A percentile compares a stretch with the other conserved stretches of the same genome.
Evolutionary conservation across 2,329 filamentous ascomycete genomes (phyloP).

Genomic region (Colletotrichum tanaceti): DNA sequence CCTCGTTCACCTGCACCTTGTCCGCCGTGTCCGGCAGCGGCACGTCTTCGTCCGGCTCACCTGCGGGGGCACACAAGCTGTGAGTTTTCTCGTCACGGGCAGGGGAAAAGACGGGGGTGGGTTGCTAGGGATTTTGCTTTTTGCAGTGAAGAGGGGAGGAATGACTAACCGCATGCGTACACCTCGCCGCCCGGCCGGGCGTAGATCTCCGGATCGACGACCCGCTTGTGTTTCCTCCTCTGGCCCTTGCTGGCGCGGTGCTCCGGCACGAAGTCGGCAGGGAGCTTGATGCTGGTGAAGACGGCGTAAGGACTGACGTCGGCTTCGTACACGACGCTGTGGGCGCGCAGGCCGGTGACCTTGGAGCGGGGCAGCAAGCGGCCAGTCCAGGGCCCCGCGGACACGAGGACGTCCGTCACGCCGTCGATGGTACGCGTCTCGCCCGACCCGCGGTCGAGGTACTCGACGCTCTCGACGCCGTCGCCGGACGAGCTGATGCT

Average conservation of each 20-base stretch:
- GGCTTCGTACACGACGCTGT: slow-evolving; percentile 73
- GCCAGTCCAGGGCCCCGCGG: slow-evolving; percentile 73
- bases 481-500: slow-evolving; percentile 68
- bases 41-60: slow-evolving; percentile 80
- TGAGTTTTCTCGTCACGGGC: not conserved
- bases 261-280: slow-evolving; percentile 68
- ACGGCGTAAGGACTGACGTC: slow-evolving; percentile 79
- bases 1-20: slow-evolving; percentile 78
- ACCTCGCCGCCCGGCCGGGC: slow-evolving; percentile 88
- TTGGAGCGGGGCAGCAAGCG: slow-evolving; percentile 67
- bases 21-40: slow-evolving; percentile 82
- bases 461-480: slow-evolving; percentile 71
- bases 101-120: not conserved
- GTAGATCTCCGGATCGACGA: slow-evolving; percentile 92
- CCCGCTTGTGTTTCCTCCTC: slow-evolving; percentile 66
- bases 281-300: slow-evolving; percentile 87
- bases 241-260: slow-evolving; percentile 61
- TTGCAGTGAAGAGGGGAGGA: slow-evolving; percentile 19
- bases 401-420: slow-evolving; percentile 66
- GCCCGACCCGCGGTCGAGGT: slow-evolving; percentile 61
- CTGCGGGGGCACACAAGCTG: slow-evolving; percentile 47
- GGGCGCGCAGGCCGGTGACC: slow-evolving; percentile 69
- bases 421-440: slow-evolving; percentile 51
- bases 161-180: slow-evolving; percentile 82
- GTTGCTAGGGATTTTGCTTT: no score